Conservation (phyloP, 345 rosid genomes). For the Syzygium grande region DNA sequence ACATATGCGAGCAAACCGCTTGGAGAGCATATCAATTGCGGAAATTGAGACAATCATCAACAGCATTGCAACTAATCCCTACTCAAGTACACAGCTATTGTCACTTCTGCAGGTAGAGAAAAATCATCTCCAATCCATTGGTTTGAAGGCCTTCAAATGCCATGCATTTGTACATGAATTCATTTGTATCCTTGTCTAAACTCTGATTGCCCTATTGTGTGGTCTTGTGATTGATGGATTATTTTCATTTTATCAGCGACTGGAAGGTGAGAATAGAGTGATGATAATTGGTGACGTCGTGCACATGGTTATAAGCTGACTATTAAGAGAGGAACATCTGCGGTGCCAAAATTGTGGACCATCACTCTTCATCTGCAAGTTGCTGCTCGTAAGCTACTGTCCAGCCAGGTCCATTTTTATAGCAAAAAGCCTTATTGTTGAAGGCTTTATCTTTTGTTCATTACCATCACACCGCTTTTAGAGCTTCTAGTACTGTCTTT, state of each 20-base stretch:
- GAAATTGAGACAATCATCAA: constrained; percentile 69
- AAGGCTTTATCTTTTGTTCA: background rate
- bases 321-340: background rate
- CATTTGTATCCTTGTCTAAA: background rate
- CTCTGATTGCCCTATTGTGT: background rate
- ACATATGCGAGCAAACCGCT: constrained; percentile 67
- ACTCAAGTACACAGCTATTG: constrained; percentile 62
- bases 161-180: background rate
- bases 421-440: background rate
- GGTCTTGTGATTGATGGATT: background rate
- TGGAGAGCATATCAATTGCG: constrained; percentile 57
- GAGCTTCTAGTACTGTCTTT: background rate
- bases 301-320: constrained; percentile 28
- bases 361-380: background rate
- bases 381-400: background rate
- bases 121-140: background rate
- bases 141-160: background rate
- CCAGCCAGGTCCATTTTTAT: background rate
- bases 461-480: background rate
- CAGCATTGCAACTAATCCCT: constrained; percentile 32
- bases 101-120: constrained; percentile 59
- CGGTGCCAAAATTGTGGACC: background rate
- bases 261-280: constrained; percentile 87
- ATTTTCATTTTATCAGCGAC: constrained; percentile 38
- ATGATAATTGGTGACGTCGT: constrained; percentile 76